Evolutionary conservation across 75 land plant species (phyloP), one percentile per base, ranked within the genome.

Genomic region (Selaginella moellendorffii): DNA sequence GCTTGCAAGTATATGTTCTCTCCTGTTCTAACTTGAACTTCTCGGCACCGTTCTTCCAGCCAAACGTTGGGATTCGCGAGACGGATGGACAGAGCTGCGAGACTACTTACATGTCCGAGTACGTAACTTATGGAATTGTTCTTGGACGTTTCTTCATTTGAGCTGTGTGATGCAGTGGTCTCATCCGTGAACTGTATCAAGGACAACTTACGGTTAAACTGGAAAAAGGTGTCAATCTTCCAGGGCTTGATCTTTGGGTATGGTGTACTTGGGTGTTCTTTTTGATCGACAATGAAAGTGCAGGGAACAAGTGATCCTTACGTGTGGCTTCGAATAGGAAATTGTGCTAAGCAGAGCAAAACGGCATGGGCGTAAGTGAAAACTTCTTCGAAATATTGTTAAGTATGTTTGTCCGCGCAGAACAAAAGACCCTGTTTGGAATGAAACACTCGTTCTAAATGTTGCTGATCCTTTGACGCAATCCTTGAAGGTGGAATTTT

Each of bases 301-400:
- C 77, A 91, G 97, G 97, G 97, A 70, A 91, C 92, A 52, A 87
- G 93, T 68, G 97, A 91, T 76, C 97, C 97, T 10, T 91, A 91
- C 65, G 89, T 87, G 27, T 77, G 84, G 1, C 52, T 91, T 20
- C 93, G 90, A 58, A 52, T 85, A 60, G 89, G 82, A 62, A 77
- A 79, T 52, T 84, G 87, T 73, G 83, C 78, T 69, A 85, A 63
- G n/a, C 84, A 80, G 61, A 91, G 88, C 75, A 85, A 88, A 21
- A 72, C 72, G 28, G 74, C 82, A 56, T 91, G 93, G 93, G 93
- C 81, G 97, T 87, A 83, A 76, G 86, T 70, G 14, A 5, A 36
- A 36, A 36, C 46, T 5, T 36, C 46, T 36, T 14, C 5, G 14
- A 36, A 36, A 52, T 25, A 17, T 46, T 53, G 46, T 24, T 23